phyloP scores from a whole-genome alignment of 2,329 filamentous ascomycete species.

The Sporothrix mexicana region DNA sequence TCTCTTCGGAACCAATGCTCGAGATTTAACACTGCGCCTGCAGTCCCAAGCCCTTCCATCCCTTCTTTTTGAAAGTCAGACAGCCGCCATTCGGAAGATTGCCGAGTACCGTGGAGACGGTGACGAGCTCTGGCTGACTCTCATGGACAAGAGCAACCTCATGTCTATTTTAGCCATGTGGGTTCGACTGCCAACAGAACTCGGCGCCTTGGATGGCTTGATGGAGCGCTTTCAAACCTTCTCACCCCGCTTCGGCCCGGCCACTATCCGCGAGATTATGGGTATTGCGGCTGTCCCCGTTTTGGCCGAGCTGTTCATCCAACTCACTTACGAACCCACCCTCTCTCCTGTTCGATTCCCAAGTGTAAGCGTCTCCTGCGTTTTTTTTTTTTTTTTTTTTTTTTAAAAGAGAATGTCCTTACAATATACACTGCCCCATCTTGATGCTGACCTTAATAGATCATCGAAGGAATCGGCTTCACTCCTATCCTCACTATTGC shows the following conservation, averaged over 20 bases:
- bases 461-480: slow-evolving; percentile 34
- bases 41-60: slow-evolving; percentile 85
- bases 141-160: slow-evolving; percentile 63
- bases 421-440: too few species aligned
- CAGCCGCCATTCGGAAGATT: slow-evolving; percentile 72
- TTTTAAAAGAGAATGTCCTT: too few species aligned
- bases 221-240: slow-evolving; percentile 35
- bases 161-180: slow-evolving; percentile 59
- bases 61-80: slow-evolving; percentile 76
- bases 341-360: slow-evolving; percentile 32
- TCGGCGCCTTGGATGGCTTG: slow-evolving; percentile 35
- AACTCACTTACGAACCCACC: slow-evolving; percentile 30
- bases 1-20: slow-evolving; percentile 75
- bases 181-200: slow-evolving; percentile 35
- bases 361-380: slow-evolving; percentile 19
- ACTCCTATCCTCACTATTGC: slow-evolving; percentile 36
- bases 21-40: slow-evolving; percentile 74
- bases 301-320: slow-evolving; percentile 37
- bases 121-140: slow-evolving; percentile 61
- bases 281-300: slow-evolving; percentile 35
- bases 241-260: slow-evolving; percentile 33
- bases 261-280: slow-evolving; percentile 37
- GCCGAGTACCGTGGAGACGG: slow-evolving; percentile 74
- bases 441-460: slow-evolving; percentile 1
- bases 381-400: too few species aligned